Percentiles rank a stretch among this genome's conserved stretches.
Conservation (phyloP, 805 yeast species). For the Danielozyma ontarioensis region DNA sequence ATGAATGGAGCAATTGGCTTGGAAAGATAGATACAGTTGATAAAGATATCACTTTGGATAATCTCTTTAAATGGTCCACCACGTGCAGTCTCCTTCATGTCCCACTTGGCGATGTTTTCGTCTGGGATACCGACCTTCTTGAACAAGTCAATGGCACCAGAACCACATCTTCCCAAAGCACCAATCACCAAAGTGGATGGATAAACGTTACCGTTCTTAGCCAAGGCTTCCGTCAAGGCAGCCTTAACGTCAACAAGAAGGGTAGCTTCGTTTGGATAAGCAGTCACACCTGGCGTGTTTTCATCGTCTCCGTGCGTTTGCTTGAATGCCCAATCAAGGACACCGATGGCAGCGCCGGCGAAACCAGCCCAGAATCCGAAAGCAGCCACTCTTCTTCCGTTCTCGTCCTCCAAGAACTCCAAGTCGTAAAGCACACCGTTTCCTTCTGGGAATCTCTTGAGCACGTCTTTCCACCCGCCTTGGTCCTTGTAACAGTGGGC, state of each 20-base stretch:
- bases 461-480: constrained; percentile 93
- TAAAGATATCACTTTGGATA: constrained; percentile 79
- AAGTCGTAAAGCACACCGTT: constrained; percentile 87
- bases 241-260: constrained; percentile 67
- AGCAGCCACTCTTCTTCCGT: constrained; percentile 98
- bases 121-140: constrained; percentile 85
- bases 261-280: constrained; percentile 75
- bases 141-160: constrained; percentile 88
- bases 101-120: constrained; percentile 84
- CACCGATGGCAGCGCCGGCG: constrained; percentile 98
- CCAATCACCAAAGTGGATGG: constrained; percentile 91
- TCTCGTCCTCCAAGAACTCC: constrained; percentile 90
- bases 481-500: constrained; percentile 99
- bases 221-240: constrained; percentile 51
- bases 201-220: constrained; percentile 52
- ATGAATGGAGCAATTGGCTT: constrained; percentile 92
- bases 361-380: constrained; percentile 99
- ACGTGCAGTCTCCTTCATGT: constrained; percentile 89
- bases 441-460: constrained; percentile 85
- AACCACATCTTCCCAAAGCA: constrained; percentile 97
- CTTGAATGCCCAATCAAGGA: constrained; percentile 91
- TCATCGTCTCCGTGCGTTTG: constrained; percentile 63
- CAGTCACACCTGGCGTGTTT: constrained; percentile 73
- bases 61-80: constrained; percentile 98
- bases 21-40: constrained; percentile 94